Evolutionary conservation across 2,329 filamentous ascomycete species (phyloP).

Genomic region (Torrubiellomyces zombiae): DNA sequence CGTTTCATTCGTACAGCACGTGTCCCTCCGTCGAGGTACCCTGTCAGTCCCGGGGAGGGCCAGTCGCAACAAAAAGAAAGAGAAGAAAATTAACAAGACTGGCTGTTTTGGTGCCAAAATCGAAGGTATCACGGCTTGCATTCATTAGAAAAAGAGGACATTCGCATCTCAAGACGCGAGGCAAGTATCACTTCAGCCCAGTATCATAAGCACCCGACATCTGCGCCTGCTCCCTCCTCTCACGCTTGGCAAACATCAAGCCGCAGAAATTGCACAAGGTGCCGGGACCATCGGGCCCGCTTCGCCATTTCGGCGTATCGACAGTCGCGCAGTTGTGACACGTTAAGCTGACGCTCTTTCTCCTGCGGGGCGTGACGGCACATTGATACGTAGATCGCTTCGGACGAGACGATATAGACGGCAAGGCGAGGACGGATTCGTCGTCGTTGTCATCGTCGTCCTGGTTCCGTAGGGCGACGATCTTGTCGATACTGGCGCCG

Average conservation of each 20-base stretch:
- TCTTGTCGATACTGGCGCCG: slow-evolving; percentile 4
- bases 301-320: slow-evolving; percentile 61
- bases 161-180: background rate
- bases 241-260: slow-evolving; percentile 24
- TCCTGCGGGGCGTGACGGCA: background rate
- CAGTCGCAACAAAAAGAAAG: background rate
- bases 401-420: too few relatives aligned
- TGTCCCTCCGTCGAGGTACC: too few relatives aligned
- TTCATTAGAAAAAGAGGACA: background rate
- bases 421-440: too few relatives aligned
- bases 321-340: slow-evolving; percentile 42
- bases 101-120: background rate
- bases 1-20: too few relatives aligned
- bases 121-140: slow-evolving; percentile 1
- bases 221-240: slow-evolving; percentile 3
- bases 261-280: slow-evolving; percentile 62
- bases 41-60: too few relatives aligned
- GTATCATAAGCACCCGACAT: slow-evolving; percentile 1
- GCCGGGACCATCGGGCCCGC: slow-evolving; percentile 55
- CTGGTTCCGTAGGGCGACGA: slow-evolving; percentile 5
- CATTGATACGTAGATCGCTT: too few relatives aligned
- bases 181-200: slow-evolving; percentile 1
- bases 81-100: background rate
- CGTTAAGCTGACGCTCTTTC: slow-evolving; percentile 9
- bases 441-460: background rate